phyloP scores from a whole-genome alignment of 495 filamentous ascomycete species.

The Friedmanniomyces simplex region DNA sequence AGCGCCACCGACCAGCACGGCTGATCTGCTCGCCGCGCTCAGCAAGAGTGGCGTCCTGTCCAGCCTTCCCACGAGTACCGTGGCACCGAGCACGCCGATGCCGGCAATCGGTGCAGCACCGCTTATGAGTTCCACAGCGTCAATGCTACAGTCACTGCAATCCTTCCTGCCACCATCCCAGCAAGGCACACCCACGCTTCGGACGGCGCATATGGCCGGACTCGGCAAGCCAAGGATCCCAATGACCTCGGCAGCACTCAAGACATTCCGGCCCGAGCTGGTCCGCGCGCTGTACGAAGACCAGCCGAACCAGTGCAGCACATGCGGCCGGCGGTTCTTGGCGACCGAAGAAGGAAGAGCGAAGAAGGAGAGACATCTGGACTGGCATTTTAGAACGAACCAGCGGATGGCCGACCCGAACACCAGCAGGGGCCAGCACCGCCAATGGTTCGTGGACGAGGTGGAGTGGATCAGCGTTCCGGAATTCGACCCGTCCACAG shows the following conservation, averaged over 20 bases:
- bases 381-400: slow-evolving; percentile 96
- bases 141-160: slow-evolving; percentile 11
- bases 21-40: slow-evolving; percentile 17
- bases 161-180: slow-evolving; percentile 18
- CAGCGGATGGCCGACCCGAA: slow-evolving; percentile 68
- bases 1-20: slow-evolving; percentile 9
- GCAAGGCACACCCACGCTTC: slow-evolving; percentile 14
- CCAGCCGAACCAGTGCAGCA: slow-evolving; percentile 72
- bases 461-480: slow-evolving; percentile 38
- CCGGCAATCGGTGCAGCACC: not conserved
- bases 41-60: slow-evolving; percentile 11
- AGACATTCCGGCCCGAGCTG: slow-evolving; percentile 65
- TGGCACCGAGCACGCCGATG: not conserved
- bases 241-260: slow-evolving; percentile 48
- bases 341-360: slow-evolving; percentile 64
- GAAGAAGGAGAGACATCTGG: slow-evolving; percentile 85
- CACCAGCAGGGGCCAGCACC: slow-evolving; percentile 69
- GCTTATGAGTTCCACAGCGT: slow-evolving; percentile 4
- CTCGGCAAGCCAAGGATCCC: slow-evolving; percentile 2
- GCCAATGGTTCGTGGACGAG: slow-evolving; percentile 90
- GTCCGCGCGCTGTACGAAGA: slow-evolving; percentile 64
- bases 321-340: slow-evolving; percentile 80
- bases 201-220: slow-evolving; percentile 1
- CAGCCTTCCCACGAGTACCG: not conserved
- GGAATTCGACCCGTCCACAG: slow-evolving; percentile 34